These are phyloP conservation scores for Epichloe baconii DNA, from an alignment of 2,329 filamentous ascomycete genomes.

Conservation along the genomic window DNA sequence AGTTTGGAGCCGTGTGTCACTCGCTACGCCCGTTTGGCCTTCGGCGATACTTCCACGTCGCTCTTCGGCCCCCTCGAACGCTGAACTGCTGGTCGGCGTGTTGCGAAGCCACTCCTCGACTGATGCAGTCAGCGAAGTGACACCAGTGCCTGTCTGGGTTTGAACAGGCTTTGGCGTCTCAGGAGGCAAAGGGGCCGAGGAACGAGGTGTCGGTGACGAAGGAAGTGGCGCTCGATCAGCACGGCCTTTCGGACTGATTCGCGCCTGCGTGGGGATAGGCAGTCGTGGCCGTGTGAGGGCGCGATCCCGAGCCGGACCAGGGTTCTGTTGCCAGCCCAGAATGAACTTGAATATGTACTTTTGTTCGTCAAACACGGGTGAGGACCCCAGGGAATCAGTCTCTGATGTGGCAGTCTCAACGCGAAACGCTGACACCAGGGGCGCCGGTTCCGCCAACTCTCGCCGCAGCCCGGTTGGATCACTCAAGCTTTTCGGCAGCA, in stretches of 20 bases:
- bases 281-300: slow-evolving; percentile 56
- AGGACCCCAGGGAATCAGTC: slow-evolving; percentile 39
- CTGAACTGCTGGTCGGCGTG: slow-evolving; percentile 4
- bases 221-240: slow-evolving; percentile 16
- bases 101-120: slow-evolving; percentile 15
- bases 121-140: slow-evolving; percentile 17
- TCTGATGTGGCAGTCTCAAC: slow-evolving; percentile 29
- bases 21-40: slow-evolving; percentile 1
- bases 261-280: slow-evolving; percentile 55
- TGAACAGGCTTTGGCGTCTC: background rate
- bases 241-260: slow-evolving; percentile 30
- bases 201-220: slow-evolving; percentile 10
- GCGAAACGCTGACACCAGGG: slow-evolving; percentile 4
- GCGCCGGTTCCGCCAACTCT: background rate
- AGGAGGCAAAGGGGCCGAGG: background rate
- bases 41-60: background rate
- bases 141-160: background rate
- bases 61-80: background rate
- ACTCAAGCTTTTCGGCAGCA: background rate
- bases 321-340: slow-evolving; percentile 49
- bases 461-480: background rate
- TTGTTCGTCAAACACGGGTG: slow-evolving; percentile 40
- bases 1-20: background rate
- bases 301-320: slow-evolving; percentile 42
- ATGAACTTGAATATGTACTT: slow-evolving; percentile 63